Percentiles rank a stretch among this genome's conserved stretches.
Conservation (phyloP, 2,329 filamentous ascomycete genomes). For the Domatiomyces globalis region DNA sequence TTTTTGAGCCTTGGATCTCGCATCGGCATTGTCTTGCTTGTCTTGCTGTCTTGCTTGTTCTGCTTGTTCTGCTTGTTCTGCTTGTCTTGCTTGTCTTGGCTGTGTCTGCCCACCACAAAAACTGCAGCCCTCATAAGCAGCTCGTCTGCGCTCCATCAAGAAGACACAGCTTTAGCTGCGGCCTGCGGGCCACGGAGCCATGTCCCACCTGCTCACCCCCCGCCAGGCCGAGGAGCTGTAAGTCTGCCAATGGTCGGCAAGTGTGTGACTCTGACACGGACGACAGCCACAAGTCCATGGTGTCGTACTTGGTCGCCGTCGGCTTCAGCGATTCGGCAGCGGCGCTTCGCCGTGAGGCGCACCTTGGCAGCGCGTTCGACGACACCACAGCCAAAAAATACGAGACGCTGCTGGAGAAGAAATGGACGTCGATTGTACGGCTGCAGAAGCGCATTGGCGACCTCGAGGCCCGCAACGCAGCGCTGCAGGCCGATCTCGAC, state of each 20-base stretch:
- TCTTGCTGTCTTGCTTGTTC: too few species aligned
- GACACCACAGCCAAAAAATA: conserved; percentile 80
- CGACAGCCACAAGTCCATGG: conserved; percentile 76
- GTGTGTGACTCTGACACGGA: not conserved
- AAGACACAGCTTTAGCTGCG: too few species aligned
- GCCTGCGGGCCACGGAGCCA: conserved; percentile 23
- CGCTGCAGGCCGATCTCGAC: conserved; percentile 71
- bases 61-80: too few species aligned
- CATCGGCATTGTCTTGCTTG: too few species aligned
- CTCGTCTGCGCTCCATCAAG: too few species aligned
- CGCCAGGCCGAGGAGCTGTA: conserved; percentile 83
- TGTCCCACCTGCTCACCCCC: conserved; percentile 62
- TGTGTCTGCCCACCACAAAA: too few species aligned
- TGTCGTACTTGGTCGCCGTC: conserved; percentile 68
- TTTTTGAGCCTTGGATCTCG: too few species aligned
- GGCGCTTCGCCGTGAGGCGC: conserved; percentile 62
- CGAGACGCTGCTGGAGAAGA: conserved; percentile 87
- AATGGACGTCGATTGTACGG: conserved; percentile 92
- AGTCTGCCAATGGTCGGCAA: conserved; percentile 24
- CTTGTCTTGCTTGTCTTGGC: too few species aligned
- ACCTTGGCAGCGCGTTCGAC: conserved; percentile 60
- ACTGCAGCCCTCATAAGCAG: too few species aligned
- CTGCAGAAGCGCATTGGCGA: conserved; percentile 98
- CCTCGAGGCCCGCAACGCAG: conserved; percentile 59
- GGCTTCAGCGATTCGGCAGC: conserved; percentile 56